These are phyloP conservation scores for baker's yeast (Saccharomyces cerevisiae) DNA, from an alignment of 805 yeast species.

Conservation along the genomic window DNA sequence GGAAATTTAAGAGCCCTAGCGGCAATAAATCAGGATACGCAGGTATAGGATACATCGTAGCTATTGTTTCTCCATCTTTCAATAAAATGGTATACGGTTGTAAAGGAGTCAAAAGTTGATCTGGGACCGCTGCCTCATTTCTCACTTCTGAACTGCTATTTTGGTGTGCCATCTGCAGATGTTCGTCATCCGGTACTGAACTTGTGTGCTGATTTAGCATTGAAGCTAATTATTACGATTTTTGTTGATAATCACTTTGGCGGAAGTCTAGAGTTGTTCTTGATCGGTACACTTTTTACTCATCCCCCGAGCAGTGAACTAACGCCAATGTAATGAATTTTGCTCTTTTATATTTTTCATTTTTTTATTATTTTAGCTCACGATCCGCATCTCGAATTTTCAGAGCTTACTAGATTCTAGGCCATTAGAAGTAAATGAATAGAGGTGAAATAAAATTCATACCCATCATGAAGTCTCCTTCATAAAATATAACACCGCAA, in stretches of 20 bases:
- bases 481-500: background rate
- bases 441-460: background rate
- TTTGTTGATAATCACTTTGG: background rate
- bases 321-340: background rate
- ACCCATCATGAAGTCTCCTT: background rate
- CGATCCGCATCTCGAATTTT: background rate
- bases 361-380: background rate
- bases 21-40: constrained; percentile 57
- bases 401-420: background rate
- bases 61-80: constrained; percentile 85
- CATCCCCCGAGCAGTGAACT: background rate
- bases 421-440: background rate
- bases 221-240: background rate
- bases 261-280: background rate
- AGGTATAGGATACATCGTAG: constrained; percentile 82
- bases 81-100: constrained; percentile 67
- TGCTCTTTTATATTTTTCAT: background rate
- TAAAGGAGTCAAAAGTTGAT: constrained; percentile 17
- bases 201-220: background rate
- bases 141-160: background rate
- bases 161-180: background rate
- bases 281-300: background rate
- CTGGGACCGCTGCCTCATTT: background rate
- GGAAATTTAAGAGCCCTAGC: constrained; percentile 63
- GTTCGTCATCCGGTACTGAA: background rate